Percentiles rank a stretch among this genome's conserved stretches.
Evolutionary conservation across 345 rosid genomes (phyloP).

Genomic region (Citropsis articulata): DNA sequence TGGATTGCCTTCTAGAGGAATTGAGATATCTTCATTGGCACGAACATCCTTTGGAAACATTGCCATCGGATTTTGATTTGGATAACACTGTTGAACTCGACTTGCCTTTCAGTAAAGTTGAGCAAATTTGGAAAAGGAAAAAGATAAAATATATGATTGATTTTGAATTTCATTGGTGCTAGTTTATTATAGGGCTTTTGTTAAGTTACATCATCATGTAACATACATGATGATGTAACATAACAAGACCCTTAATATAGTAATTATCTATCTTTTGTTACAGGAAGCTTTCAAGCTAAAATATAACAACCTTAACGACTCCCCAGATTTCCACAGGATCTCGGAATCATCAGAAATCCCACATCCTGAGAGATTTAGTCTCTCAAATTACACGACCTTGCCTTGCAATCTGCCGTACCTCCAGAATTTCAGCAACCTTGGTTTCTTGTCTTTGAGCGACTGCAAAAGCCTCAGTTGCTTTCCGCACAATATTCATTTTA

Average conservation of each 20-base stretch:
- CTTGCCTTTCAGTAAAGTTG: neutral
- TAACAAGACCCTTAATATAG: too few relatives aligned
- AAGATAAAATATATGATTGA: too few relatives aligned
- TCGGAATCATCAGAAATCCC: neutral
- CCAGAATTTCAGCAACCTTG: neutral
- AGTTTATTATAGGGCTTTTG: too few relatives aligned
- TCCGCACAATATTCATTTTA: too few relatives aligned
- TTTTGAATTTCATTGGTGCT: neutral
- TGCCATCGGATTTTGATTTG: neutral
- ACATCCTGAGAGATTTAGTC: conserved; percentile 6
- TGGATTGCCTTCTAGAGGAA: too few relatives aligned
- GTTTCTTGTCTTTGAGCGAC: neutral
- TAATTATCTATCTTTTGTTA: neutral
- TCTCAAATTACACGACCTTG: conserved; percentile 2
- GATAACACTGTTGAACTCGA: neutral
- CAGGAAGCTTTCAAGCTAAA: conserved; percentile 7
- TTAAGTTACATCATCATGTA: too few relatives aligned
- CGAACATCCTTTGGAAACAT: too few relatives aligned
- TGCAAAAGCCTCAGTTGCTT: too few relatives aligned
- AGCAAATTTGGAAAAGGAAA: too few relatives aligned
- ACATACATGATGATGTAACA: too few relatives aligned
- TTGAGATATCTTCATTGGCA: too few relatives aligned
- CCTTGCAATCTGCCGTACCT: neutral
- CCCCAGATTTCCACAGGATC: neutral
- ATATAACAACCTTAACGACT: neutral